These are phyloP conservation scores for Erysiphe pulchra DNA, from an alignment of 2,329 filamentous ascomycete genomes.

Conservation along the genomic window DNA sequence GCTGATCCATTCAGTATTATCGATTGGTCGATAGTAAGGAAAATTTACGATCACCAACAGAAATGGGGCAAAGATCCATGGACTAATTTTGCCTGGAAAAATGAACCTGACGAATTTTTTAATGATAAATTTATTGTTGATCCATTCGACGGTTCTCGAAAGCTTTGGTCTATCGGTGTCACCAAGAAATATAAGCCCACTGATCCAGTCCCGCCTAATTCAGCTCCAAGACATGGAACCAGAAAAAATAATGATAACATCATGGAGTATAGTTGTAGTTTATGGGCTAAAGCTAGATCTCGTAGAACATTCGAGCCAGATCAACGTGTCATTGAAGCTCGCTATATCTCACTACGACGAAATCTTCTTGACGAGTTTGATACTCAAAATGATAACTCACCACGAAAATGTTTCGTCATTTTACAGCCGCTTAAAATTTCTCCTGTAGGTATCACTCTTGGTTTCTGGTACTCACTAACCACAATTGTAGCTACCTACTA, in stretches of 20 bases:
- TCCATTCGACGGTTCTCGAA: conserved; percentile 34
- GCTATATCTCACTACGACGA: conserved; percentile 49
- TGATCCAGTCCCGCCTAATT: conserved; percentile 36
- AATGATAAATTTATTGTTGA: conserved; percentile 28
- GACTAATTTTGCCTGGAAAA: conserved; percentile 9
- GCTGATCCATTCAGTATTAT: conserved; percentile 17
- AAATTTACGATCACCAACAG: conserved; percentile 13
- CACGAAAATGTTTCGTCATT: conserved; percentile 37
- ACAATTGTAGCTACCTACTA: conserved; percentile 31
- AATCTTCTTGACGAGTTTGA: conserved; percentile 55
- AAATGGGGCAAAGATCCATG: conserved; percentile 17
- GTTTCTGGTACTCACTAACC: not conserved
- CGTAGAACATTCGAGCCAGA: conserved; percentile 29
- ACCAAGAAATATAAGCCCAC: conserved; percentile 32
- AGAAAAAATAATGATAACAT: conserved; percentile 30
- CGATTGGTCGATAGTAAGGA: conserved; percentile 33
- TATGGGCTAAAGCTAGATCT: conserved; percentile 34
- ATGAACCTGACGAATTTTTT: conserved; percentile 22
- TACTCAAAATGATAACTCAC: conserved; percentile 19
- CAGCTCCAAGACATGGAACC: conserved; percentile 21
- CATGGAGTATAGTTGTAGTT: conserved; percentile 59
- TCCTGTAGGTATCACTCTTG: conserved; percentile 25
- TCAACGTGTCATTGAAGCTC: conserved; percentile 62
- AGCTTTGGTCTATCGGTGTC: conserved; percentile 27
- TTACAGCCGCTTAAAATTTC: conserved; percentile 58